These are phyloP conservation scores for Acorus gramineus DNA, from an alignment of 106 monocot genomes.

Conservation along the genomic window DNA sequence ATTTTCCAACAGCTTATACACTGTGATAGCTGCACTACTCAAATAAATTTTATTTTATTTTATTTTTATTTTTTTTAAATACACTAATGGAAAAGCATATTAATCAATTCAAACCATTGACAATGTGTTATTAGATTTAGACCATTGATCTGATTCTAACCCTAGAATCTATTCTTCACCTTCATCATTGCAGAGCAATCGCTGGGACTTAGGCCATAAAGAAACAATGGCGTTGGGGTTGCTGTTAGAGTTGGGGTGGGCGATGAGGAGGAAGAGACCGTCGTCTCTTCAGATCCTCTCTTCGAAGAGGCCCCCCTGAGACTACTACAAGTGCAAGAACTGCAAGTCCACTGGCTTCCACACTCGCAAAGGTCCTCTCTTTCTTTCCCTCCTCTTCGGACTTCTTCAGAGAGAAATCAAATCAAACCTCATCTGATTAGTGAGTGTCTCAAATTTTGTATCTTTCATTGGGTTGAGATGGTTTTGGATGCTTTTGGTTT, in stretches of 20 bases:
- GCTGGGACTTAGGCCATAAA: too few species aligned
- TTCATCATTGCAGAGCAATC: too few species aligned
- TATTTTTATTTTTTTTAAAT: too few species aligned
- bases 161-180: too few species aligned
- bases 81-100: too few species aligned
- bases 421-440: neutral
- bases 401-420: neutral
- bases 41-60: too few species aligned
- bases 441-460: neutral
- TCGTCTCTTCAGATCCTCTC: conserved; percentile 53
- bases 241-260: conserved; percentile 50
- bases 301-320: conserved; percentile 54
- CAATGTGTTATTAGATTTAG: too few species aligned
- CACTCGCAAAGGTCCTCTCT: conserved; percentile 60
- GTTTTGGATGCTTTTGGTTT: neutral
- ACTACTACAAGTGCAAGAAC: conserved; percentile 86
- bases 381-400: neutral
- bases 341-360: conserved; percentile 96
- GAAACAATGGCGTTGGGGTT: conserved; percentile 56
- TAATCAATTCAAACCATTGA: too few species aligned
- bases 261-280: conserved; percentile 68
- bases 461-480: neutral
- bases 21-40: too few species aligned
- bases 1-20: too few species aligned
- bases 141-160: too few species aligned